Evolutionary conservation across 2,329 filamentous ascomycete species (phyloP).

Genomic region (Aspergillus fumigatus): DNA sequence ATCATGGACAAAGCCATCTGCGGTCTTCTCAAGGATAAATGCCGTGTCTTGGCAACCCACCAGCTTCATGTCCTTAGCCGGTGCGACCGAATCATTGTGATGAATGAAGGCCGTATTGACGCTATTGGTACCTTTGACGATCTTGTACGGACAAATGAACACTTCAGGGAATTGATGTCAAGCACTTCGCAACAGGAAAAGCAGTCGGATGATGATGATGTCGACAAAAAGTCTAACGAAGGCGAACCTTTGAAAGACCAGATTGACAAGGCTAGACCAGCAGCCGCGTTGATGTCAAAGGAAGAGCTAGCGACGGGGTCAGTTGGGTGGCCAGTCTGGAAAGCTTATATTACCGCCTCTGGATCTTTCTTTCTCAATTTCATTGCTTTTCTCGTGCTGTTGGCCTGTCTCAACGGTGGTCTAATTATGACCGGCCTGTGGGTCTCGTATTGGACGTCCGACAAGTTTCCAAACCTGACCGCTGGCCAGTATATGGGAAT

Average conservation of each 20-base stretch:
- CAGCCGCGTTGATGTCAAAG: slow-evolving; percentile 42
- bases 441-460: slow-evolving; percentile 89
- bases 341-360: slow-evolving; percentile 70
- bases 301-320: slow-evolving; percentile 63
- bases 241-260: slow-evolving; percentile 36
- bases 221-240: slow-evolving; percentile 48
- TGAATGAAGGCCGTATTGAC: slow-evolving; percentile 79
- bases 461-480: slow-evolving; percentile 62
- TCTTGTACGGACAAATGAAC: slow-evolving; percentile 71
- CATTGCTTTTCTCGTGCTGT: slow-evolving; percentile 57
- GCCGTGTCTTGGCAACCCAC: slow-evolving; percentile 86
- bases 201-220: slow-evolving; percentile 45
- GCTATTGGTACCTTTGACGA: slow-evolving; percentile 87
- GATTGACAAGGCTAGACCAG: slow-evolving; percentile 13
- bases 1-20: slow-evolving; percentile 94
- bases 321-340: slow-evolving; percentile 76
- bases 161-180: slow-evolving; percentile 77
- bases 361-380: slow-evolving; percentile 58
- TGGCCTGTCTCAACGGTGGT: slow-evolving; percentile 70
- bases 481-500: slow-evolving; percentile 66
- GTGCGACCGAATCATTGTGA: slow-evolving; percentile 89
- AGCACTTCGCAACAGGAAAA: slow-evolving; percentile 64
- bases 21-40: slow-evolving; percentile 82
- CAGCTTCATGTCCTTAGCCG: slow-evolving; percentile 88
- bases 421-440: slow-evolving; percentile 88